phyloP scores from a whole-genome alignment of 257 asterid species.

The Lithospermum erythrorhizon region DNA sequence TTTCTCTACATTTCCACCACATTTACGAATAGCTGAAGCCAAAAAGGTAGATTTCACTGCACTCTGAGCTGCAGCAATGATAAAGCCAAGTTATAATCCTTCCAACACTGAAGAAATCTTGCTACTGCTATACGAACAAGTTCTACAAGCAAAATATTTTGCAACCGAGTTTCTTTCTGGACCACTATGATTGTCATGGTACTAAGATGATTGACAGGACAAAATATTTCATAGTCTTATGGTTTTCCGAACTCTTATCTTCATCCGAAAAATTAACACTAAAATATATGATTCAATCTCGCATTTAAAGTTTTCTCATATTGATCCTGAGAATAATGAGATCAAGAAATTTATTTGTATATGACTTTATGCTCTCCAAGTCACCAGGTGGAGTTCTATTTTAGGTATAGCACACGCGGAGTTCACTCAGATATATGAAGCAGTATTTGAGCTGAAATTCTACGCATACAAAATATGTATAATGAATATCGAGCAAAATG shows the following conservation, averaged over 20 bases:
- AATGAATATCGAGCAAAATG: neutral
- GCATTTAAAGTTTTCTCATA: neutral
- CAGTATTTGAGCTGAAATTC: neutral
- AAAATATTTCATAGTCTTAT: too few relatives aligned
- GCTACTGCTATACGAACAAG: neutral
- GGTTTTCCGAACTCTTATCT: neutral
- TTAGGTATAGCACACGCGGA: neutral
- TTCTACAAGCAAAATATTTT: neutral
- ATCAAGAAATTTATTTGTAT: neutral
- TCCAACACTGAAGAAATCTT: neutral
- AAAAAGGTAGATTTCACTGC: slow-evolving; percentile 79
- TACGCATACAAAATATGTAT: too few relatives aligned
- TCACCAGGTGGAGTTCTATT: neutral
- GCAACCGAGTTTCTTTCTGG: too few relatives aligned
- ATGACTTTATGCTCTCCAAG: neutral
- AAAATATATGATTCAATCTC: too few relatives aligned
- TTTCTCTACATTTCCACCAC: slow-evolving; percentile 93
- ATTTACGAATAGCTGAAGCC: slow-evolving; percentile 75
- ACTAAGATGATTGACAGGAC: neutral
- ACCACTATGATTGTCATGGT: too few relatives aligned
- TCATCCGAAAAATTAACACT: too few relatives aligned
- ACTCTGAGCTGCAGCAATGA: slow-evolving; percentile 70
- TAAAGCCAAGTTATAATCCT: slow-evolving; percentile 3
- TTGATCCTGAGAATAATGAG: neutral
- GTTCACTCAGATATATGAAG: neutral